Conservation (phyloP, 2,329 filamentous ascomycete genomes). For the Venturia asperata region DNA sequence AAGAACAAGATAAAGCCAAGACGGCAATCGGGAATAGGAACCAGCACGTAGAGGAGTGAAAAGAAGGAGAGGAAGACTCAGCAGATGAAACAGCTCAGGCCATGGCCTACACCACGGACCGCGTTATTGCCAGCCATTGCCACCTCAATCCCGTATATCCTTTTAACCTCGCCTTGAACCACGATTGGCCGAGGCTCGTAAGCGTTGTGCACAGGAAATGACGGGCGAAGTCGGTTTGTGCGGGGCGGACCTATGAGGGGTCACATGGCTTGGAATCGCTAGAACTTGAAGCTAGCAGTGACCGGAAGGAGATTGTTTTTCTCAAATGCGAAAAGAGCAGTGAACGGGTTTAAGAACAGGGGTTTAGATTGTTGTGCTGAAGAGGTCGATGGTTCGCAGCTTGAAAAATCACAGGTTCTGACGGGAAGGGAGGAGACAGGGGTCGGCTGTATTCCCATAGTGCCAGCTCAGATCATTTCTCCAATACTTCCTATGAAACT, state of each 20-base stretch:
- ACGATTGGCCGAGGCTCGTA: constrained; percentile 9
- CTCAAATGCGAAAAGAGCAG: neutral
- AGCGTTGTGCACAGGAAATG: neutral
- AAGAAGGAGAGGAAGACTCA: neutral
- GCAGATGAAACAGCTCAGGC: neutral
- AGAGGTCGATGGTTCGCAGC: neutral
- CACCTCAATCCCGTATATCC: neutral
- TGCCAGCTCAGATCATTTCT: neutral
- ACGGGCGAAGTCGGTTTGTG: neutral
- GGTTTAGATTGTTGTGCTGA: neutral
- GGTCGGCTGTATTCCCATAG: neutral
- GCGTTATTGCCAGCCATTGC: neutral
- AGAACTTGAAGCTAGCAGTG: neutral
- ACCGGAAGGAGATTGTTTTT: neutral
- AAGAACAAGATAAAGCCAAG: neutral
- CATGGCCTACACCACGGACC: neutral
- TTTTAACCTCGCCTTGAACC: neutral
- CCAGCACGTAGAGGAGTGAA: neutral
- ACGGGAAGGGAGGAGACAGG: neutral
- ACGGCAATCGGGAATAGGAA: neutral
- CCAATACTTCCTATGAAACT: neutral
- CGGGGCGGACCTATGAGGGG: constrained; percentile 1
- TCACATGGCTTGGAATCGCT: neutral
- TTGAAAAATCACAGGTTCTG: neutral
- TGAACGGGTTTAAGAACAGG: neutral